phyloP scores from a whole-genome alignment of 2,329 filamentous ascomycete species.

The Hirsutella minnesotensis region DNA sequence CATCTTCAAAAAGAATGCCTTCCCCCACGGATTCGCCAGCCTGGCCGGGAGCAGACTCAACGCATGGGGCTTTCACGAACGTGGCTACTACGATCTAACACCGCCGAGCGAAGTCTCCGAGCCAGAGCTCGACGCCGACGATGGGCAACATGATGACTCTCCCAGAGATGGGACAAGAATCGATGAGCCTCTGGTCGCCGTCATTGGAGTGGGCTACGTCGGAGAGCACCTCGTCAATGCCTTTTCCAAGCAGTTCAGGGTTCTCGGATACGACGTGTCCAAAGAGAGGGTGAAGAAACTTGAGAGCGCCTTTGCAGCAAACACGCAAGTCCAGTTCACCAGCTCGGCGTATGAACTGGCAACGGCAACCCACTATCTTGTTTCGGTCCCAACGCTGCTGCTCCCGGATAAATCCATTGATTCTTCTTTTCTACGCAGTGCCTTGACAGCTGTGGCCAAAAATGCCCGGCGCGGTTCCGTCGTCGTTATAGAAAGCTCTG shows the following conservation, averaged over 20 bases:
- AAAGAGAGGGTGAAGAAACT: slow-evolving; percentile 23
- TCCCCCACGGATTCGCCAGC: neutral
- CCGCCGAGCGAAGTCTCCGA: slow-evolving; percentile 19
- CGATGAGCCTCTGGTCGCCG: slow-evolving; percentile 26
- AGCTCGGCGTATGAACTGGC: slow-evolving; percentile 24
- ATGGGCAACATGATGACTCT: neutral
- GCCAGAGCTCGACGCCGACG: slow-evolving; percentile 8
- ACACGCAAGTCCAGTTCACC: slow-evolving; percentile 23
- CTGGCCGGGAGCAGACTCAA: neutral
- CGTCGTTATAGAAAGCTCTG: slow-evolving; percentile 40
- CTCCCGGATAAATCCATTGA: slow-evolving; percentile 33
- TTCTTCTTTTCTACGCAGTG: slow-evolving; percentile 31
- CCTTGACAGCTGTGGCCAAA: slow-evolving; percentile 26
- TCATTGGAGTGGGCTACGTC: slow-evolving; percentile 42
- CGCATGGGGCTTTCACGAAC: slow-evolving; percentile 6
- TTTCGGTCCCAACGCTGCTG: slow-evolving; percentile 40
- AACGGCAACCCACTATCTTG: slow-evolving; percentile 37
- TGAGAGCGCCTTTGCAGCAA: slow-evolving; percentile 12
- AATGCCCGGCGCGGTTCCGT: slow-evolving; percentile 31
- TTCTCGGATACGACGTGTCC: slow-evolving; percentile 38
- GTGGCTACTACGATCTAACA: slow-evolving; percentile 20
- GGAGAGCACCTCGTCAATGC: slow-evolving; percentile 33
- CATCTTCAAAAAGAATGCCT: neutral
- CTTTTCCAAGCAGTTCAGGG: slow-evolving; percentile 26
- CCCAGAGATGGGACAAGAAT: too few species aligned